These are phyloP conservation scores for Trichoderma erinaceum DNA, from an alignment of 495 filamentous ascomycete species.

Conservation along the genomic window DNA sequence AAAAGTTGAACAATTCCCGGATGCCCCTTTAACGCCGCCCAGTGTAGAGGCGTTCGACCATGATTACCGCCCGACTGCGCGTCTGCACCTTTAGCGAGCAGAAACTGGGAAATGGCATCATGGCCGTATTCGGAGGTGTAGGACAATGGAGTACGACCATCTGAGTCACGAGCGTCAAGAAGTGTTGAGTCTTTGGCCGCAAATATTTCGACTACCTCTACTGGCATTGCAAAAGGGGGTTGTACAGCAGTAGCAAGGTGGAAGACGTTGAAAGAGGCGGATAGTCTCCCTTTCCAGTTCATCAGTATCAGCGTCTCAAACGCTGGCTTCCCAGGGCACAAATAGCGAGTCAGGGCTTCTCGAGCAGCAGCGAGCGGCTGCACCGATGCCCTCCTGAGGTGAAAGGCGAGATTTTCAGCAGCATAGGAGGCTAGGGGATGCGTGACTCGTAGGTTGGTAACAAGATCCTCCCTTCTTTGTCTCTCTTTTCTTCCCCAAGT, in stretches of 20 bases:
- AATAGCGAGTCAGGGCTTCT: background rate
- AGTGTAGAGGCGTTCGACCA: conserved; percentile 24
- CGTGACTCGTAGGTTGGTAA: background rate
- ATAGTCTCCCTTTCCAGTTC: background rate
- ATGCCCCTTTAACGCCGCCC: conserved; percentile 15
- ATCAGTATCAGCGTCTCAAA: background rate
- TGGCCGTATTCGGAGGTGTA: background rate
- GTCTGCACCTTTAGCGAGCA: conserved; percentile 13
- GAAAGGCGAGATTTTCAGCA: background rate
- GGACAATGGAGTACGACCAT: conserved; percentile 1
- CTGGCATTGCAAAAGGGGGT: background rate
- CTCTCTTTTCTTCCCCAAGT: background rate
- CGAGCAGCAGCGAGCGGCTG: background rate
- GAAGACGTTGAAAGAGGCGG: background rate
- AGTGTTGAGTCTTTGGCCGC: background rate
- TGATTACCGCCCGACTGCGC: conserved; percentile 16
- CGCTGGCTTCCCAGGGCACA: background rate
- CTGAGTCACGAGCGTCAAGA: background rate
- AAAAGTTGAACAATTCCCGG: background rate
- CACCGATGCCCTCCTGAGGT: background rate
- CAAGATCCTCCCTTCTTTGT: background rate
- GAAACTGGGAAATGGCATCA: conserved; percentile 14
- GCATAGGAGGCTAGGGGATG: background rate
- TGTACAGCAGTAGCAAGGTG: background rate
- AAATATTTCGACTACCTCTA: background rate